Evolutionary conservation across 306 rosid genomes (phyloP), one percentile per base, ranked within the genome.

Genomic region (Alnus rubra): DNA sequence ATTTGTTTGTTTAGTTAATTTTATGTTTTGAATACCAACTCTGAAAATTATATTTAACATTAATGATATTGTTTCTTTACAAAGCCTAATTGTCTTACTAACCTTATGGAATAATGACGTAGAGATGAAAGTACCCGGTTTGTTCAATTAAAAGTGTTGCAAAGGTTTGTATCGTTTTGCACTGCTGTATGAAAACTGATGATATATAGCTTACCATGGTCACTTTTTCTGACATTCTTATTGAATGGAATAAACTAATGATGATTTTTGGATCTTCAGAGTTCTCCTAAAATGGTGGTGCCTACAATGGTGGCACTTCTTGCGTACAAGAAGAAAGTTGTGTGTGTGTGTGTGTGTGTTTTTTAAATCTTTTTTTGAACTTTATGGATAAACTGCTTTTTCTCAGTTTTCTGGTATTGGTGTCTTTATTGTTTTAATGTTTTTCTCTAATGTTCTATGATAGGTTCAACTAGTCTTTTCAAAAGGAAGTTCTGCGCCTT

Each of bases 401-500:
- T 9, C 14, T 28, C 35, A 10, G 37, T 28, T 59, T 59, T 14
- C 65, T 59, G 1, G 15, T 59, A 23, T 11, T 59, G 56, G n/a
- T 12, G 65, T 19, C 65, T 50, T 50, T 50, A 39, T 30, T 48
- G 58, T 49, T 59, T 62, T 30, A 47, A 19, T 39, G 11, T 56
- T 39, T 56, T 39, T 55, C 33, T 30, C 56, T 45, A 78, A 35
- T 77, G 65, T 68, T 44, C 63, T 68, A 2, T 52, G 67, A 39
- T 35, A 12, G 12, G 35, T 35, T 18, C 2, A 16, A 9, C 7
- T 51, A 8, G 37, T 64, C 31, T 4, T 50, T 12, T 9, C 65
- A 59, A 59, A 59, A 59, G 35, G 28, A 64, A 76, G 67, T 45
- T 65, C 47, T 51, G 58, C 3, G 14, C 5, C 39, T 74, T 74